Evolutionary conservation across 805 yeast species (phyloP).

Genomic region (Brettanomyces sp.): DNA sequence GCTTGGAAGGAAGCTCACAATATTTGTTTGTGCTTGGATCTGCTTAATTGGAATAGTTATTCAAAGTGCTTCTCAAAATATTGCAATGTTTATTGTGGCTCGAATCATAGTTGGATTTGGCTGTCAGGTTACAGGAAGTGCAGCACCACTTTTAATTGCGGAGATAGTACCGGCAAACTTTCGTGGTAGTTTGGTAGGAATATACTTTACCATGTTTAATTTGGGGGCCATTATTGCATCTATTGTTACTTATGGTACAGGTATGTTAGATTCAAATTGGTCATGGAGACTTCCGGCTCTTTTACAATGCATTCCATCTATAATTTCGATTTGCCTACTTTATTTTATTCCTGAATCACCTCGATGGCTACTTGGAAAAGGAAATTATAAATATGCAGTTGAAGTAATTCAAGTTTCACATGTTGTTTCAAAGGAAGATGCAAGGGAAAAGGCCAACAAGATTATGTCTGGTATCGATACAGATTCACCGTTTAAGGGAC

Average conservation of each 20-base stretch:
- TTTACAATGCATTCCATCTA: slow-evolving; percentile 38
- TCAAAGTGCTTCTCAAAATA: slow-evolving; percentile 31
- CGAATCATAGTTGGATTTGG: slow-evolving; percentile 26
- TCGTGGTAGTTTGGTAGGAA: slow-evolving; percentile 26
- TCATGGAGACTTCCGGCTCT: slow-evolving; percentile 47
- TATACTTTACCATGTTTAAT: slow-evolving; percentile 34
- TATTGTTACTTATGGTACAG: slow-evolving; percentile 28
- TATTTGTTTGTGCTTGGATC: slow-evolving; percentile 41
- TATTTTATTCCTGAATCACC: slow-evolving; percentile 34
- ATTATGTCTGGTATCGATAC: slow-evolving; percentile 14
- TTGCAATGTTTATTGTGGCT: slow-evolving; percentile 23
- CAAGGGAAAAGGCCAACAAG: slow-evolving; percentile 19
- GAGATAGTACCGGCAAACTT: slow-evolving; percentile 19
- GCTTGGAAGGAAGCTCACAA: slow-evolving; percentile 52
- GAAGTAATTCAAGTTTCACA: slow-evolving; percentile 23
- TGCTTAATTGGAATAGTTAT: slow-evolving; percentile 48
- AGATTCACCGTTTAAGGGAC: slow-evolving; percentile 1
- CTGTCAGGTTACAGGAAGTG: slow-evolving; percentile 11
- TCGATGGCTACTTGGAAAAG: slow-evolving; percentile 23
- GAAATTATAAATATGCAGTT: slow-evolving; percentile 27
- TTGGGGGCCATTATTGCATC: slow-evolving; percentile 37
- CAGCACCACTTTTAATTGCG: slow-evolving; percentile 22
- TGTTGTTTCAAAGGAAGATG: slow-evolving; percentile 23
- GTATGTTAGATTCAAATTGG: slow-evolving; percentile 29
- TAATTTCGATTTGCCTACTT: slow-evolving; percentile 26